These are phyloP conservation scores for Tolypocladium album DNA, from an alignment of 2,329 filamentous ascomycete species.

Conservation along the genomic window DNA sequence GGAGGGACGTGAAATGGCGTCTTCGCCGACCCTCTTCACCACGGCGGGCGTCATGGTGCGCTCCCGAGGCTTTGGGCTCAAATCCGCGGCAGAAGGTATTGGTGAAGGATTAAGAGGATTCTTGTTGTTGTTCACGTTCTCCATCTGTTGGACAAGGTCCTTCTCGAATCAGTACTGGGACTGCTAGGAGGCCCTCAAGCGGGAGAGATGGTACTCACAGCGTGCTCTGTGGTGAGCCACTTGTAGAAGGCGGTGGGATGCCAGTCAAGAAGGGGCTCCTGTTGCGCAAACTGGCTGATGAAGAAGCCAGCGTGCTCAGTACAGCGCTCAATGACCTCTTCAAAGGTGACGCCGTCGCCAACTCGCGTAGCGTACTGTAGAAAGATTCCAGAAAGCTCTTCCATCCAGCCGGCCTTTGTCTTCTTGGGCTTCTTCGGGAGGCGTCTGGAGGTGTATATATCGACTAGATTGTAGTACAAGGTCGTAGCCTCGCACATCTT, in stretches of 20 bases:
- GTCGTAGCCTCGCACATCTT: constrained; percentile 53
- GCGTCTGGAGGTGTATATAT: constrained; percentile 35
- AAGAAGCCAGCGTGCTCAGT: constrained; percentile 40
- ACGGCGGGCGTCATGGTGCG: constrained; percentile 1
- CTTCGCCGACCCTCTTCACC: constrained; percentile 6
- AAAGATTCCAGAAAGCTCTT: constrained; percentile 19
- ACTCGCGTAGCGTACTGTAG: constrained; percentile 35
- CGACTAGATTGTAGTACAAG: constrained; percentile 52
- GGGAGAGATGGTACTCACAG: constrained; percentile 20
- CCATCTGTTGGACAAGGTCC: constrained; percentile 14
- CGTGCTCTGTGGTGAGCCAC: constrained; percentile 32
- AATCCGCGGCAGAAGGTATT: constrained; percentile 9
- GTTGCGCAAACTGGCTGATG: constrained; percentile 38
- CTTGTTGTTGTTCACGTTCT: constrained; percentile 8
- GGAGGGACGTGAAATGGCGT: constrained; percentile 1
- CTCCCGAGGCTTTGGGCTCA: constrained; percentile 4
- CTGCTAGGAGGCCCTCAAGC: neutral
- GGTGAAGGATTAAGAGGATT: constrained; percentile 10
- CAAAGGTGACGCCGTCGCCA: constrained; percentile 40
- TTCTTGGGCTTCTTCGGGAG: constrained; percentile 16
- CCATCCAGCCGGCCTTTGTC: constrained; percentile 17
- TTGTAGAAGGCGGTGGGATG: constrained; percentile 33
- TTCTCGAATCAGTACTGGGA: constrained; percentile 5
- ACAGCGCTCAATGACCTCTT: constrained; percentile 37
- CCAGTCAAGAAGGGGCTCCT: constrained; percentile 28